A percentile compares a stretch with the other conserved stretches of the same genome.
Evolutionary conservation across 345 rosid species (phyloP).

Genomic region (Durio zibethinus): DNA sequence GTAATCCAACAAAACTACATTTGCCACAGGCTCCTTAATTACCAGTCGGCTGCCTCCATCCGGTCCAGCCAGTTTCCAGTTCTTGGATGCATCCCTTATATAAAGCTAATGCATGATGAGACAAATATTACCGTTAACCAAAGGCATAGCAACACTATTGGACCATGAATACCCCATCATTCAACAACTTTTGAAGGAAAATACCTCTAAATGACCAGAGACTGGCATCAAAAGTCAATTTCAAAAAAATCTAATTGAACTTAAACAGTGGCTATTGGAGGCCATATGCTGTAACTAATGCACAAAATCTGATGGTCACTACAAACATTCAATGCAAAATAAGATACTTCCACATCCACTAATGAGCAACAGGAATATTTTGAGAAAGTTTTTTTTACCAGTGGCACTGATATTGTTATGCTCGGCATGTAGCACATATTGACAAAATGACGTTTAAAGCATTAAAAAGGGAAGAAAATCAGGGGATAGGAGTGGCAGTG

Average conservation of each 20-base stretch:
- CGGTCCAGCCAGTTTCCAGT: constrained; percentile 50
- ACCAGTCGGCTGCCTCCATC: constrained; percentile 61
- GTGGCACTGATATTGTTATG: not conserved
- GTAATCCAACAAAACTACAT: constrained; percentile 57
- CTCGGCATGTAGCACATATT: not conserved
- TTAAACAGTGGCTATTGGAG: not conserved
- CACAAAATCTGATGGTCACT: not conserved
- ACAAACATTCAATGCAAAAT: too few relatives aligned
- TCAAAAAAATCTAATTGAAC: too few relatives aligned
- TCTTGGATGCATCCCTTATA: not conserved
- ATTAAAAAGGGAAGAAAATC: too few relatives aligned
- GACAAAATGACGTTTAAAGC: too few relatives aligned
- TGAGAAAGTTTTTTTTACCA: too few relatives aligned
- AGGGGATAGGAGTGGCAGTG: too few relatives aligned
- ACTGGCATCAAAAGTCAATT: not conserved
- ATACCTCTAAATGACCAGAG: not conserved
- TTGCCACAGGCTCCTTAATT: constrained; percentile 76
- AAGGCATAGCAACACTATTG: not conserved
- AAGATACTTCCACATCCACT: too few relatives aligned
- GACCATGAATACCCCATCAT: not conserved
- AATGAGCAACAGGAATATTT: too few relatives aligned
- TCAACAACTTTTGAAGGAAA: not conserved
- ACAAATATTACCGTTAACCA: not conserved
- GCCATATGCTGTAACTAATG: not conserved
- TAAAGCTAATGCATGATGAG: constrained; percentile 48